Percentiles rank a stretch among this genome's conserved stretches.
Conservation (phyloP, 2,329 filamentous ascomycete species). For the Venturia nashicola region DNA sequence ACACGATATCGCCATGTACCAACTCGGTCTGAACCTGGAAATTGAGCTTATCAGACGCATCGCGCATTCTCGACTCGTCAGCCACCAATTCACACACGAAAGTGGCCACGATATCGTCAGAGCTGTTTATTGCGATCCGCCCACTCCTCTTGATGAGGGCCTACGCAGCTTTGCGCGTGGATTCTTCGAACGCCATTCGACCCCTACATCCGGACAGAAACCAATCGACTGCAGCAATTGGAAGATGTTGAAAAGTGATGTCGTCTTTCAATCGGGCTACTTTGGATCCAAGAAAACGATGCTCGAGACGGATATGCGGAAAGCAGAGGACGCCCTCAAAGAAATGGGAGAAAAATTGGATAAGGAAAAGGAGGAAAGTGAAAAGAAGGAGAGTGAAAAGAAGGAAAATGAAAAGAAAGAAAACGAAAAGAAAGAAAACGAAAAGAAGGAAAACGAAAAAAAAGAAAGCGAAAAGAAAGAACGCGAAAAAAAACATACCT, state of each 20-base stretch:
- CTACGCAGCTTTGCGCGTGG: neutral
- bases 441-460: too few species aligned
- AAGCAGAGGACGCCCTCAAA: neutral
- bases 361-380: neutral
- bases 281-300: neutral
- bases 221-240: conserved; percentile 4
- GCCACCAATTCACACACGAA: conserved; percentile 1
- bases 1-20: conserved; percentile 4
- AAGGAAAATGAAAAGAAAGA: neutral
- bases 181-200: neutral
- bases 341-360: neutral
- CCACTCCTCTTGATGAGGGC: neutral
- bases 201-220: neutral
- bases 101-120: neutral
- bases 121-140: neutral
- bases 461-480: too few species aligned
- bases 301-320: neutral
- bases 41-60: neutral
- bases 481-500: too few species aligned
- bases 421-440: too few species aligned
- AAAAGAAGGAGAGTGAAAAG: neutral
- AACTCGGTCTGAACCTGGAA: neutral
- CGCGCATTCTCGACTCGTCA: conserved; percentile 2
- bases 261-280: neutral
- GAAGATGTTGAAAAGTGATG: neutral